These are phyloP conservation scores for Nyctanthes arbortristis DNA, from an alignment of 257 asterid genomes.

Conservation along the genomic window DNA sequence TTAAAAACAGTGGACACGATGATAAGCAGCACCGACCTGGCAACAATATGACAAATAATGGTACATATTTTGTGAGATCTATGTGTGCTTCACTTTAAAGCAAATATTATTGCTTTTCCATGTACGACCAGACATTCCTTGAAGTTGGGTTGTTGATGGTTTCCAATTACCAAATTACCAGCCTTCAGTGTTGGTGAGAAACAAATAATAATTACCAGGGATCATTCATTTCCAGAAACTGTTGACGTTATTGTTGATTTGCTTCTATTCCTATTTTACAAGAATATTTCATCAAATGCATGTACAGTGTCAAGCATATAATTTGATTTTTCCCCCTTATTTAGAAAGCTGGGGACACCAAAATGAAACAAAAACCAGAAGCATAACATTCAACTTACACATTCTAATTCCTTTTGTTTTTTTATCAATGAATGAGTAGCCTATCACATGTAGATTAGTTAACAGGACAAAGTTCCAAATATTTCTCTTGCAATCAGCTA, in stretches of 20 bases:
- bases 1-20: conserved; percentile 1
- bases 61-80: not conserved
- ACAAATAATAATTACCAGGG: not conserved
- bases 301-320: too few relatives aligned
- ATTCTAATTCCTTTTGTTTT: not conserved
- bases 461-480: not conserved
- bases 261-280: not conserved
- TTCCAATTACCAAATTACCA: conserved; percentile 3
- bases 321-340: too few relatives aligned
- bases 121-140: not conserved
- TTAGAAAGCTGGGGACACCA: not conserved
- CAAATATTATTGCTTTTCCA: conserved; percentile 1
- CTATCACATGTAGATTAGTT: not conserved
- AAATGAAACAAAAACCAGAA: not conserved
- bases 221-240: not conserved
- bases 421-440: conserved; percentile 3
- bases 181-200: conserved; percentile 17
- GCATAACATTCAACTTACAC: not conserved
- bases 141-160: not conserved
- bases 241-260: not conserved
- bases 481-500: conserved; percentile 8
- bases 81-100: not conserved
- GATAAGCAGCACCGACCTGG: not conserved
- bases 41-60: not conserved
- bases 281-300: too few relatives aligned